These are phyloP conservation scores for Volutella citrinella DNA, from an alignment of 2,329 filamentous ascomycete species.

Conservation along the genomic window DNA sequence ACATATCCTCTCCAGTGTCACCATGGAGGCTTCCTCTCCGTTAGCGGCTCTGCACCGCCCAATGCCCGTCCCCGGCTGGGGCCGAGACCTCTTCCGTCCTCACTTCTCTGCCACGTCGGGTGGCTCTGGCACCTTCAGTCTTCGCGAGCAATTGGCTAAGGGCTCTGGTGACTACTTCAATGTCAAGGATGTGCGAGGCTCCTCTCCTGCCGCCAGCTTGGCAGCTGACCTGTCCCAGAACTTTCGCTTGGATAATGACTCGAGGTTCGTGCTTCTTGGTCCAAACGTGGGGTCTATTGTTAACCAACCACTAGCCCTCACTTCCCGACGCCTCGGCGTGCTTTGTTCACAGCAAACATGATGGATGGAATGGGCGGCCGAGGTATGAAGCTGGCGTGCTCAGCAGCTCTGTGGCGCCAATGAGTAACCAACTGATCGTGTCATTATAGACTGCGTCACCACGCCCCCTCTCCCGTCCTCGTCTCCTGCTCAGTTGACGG, in stretches of 20 bases:
- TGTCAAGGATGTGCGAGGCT: constrained; percentile 72
- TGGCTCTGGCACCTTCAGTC: constrained; percentile 69
- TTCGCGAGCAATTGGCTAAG: constrained; percentile 69
- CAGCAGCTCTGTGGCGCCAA: background rate
- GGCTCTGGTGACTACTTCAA: constrained; percentile 75
- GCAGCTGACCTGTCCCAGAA: constrained; percentile 95
- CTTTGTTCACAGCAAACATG: constrained; percentile 39
- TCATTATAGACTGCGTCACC: constrained; percentile 64
- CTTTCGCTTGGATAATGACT: constrained; percentile 81
- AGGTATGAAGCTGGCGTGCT: constrained; percentile 25
- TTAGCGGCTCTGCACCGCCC: constrained; percentile 86
- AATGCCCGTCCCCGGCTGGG: constrained; percentile 61
- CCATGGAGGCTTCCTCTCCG: constrained; percentile 91
- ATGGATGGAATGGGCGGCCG: constrained; percentile 34
- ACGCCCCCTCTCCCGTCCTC: constrained; percentile 83
- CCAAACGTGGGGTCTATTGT: constrained; percentile 8
- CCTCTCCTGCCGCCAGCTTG: constrained; percentile 86
- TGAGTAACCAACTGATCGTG: constrained; percentile 21
- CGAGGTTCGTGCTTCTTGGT: constrained; percentile 62
- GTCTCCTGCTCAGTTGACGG: constrained; percentile 68
- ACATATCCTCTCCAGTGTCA: no score
- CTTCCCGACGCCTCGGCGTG: constrained; percentile 40
- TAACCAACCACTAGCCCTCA: constrained; percentile 32
- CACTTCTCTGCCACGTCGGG: constrained; percentile 49
- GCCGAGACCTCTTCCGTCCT: constrained; percentile 50